A percentile compares a stretch with the other conserved stretches of the same genome.
These are phyloP conservation scores for Fusarium citri DNA, from an alignment of 2,329 filamentous ascomycete genomes.

Conservation along the genomic window DNA sequence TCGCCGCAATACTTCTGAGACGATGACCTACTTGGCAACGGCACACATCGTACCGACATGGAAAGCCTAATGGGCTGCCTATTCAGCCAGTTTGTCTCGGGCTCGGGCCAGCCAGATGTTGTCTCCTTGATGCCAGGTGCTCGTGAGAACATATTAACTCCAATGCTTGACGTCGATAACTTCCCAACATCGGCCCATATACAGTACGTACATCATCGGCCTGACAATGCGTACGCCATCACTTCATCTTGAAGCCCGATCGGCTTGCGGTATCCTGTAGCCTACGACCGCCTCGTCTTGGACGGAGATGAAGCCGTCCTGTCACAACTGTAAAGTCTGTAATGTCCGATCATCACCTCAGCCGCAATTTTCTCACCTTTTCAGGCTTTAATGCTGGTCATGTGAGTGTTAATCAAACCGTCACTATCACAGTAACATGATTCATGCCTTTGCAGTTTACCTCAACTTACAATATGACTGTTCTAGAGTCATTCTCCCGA, in stretches of 20 bases:
- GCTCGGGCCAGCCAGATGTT: not conserved
- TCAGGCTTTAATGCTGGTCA: slow-evolving; percentile 5
- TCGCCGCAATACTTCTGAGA: slow-evolving; percentile 6
- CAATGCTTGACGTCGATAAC: not conserved
- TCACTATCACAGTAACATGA: slow-evolving; percentile 27
- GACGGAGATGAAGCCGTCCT: not conserved
- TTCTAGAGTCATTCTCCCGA: slow-evolving; percentile 28
- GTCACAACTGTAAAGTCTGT: slow-evolving; percentile 12
- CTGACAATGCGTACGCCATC: slow-evolving; percentile 12
- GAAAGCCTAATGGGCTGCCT: slow-evolving; percentile 25
- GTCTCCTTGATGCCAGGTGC: not conserved
- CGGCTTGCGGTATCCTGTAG: slow-evolving; percentile 3
- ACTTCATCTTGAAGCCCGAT: not conserved
- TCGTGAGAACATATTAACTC: not conserved
- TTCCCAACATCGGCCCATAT: slow-evolving; percentile 22
- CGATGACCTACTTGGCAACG: slow-evolving; percentile 17
- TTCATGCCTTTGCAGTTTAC: slow-evolving; percentile 7
- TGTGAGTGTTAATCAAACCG: not conserved
- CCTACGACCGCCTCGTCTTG: slow-evolving; percentile 11
- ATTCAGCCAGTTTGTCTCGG: slow-evolving; percentile 23
- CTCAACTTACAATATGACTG: slow-evolving; percentile 16
- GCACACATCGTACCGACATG: slow-evolving; percentile 1
- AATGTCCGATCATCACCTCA: slow-evolving; percentile 21
- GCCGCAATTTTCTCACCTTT: slow-evolving; percentile 15
- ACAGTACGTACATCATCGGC: not conserved